Evolutionary conservation across 345 rosid genomes (phyloP).

Genomic region (Citrus medica): DNA sequence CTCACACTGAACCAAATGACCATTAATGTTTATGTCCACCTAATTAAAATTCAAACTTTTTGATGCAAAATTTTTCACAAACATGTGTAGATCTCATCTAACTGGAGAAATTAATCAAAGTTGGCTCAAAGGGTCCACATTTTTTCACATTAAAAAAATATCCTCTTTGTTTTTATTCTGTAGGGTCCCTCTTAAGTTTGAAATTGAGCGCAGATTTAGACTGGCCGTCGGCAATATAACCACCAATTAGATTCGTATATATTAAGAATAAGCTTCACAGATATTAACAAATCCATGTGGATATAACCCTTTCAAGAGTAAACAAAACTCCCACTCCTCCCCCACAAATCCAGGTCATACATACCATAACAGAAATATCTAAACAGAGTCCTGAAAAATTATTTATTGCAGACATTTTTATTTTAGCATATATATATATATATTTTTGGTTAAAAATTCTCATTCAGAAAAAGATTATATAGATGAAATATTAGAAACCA

Average conservation of each 20-base stretch:
- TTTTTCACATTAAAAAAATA: too few species aligned
- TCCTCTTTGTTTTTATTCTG: not conserved
- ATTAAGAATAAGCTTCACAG: not conserved
- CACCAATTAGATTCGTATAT: too few species aligned
- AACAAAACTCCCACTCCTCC: too few species aligned
- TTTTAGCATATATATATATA: too few species aligned
- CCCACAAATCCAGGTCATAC: too few species aligned
- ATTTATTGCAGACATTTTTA: too few species aligned
- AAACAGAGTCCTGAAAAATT: too few species aligned
- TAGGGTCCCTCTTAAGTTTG: not conserved
- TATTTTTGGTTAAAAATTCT: too few species aligned
- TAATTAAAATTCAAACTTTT: not conserved
- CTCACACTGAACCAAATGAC: accelerated
- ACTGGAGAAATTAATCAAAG: not conserved
- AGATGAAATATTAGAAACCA: too few species aligned
- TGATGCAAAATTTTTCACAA: not conserved
- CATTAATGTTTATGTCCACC: not conserved
- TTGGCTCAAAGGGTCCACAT: not conserved
- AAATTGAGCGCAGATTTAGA: not conserved
- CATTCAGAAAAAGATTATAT: too few species aligned
- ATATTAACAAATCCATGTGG: not conserved
- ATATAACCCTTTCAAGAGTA: too few species aligned
- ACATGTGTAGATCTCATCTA: not conserved
- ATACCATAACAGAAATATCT: too few species aligned
- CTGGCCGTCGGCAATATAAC: not conserved